Evolutionary conservation across 75 land plant species (phyloP).

Genomic region (Pinus albicaulis): DNA sequence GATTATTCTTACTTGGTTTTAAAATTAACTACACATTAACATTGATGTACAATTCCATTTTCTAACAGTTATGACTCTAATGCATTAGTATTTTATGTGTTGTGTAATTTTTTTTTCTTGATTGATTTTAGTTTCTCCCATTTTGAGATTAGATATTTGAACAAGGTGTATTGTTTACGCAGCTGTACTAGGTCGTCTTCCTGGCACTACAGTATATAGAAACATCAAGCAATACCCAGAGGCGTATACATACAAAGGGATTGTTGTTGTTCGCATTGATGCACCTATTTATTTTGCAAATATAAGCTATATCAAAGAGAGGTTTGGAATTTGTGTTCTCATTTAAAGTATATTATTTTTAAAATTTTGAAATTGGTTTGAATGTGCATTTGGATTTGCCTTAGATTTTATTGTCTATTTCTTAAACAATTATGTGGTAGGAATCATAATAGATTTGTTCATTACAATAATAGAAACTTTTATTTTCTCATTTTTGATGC

Average conservation of each 20-base stretch:
- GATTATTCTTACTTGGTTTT: too few species aligned
- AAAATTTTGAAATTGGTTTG: background rate
- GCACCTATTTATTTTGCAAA: constrained; percentile 99
- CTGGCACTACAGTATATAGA: constrained; percentile 95
- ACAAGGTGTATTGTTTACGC: constrained; percentile 18
- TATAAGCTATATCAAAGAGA: constrained; percentile 90
- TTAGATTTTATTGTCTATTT: background rate
- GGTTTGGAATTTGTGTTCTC: constrained; percentile 29
- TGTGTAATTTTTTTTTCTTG: background rate
- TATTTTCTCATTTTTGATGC: background rate
- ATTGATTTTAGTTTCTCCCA: background rate
- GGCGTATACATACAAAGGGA: constrained; percentile 93
- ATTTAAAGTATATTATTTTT: background rate
- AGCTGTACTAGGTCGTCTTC: constrained; percentile 95
- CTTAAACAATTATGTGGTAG: background rate
- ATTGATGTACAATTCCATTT: too few species aligned
- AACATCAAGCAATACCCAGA: constrained; percentile 92
- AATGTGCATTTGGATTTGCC: background rate
- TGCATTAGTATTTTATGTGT: background rate
- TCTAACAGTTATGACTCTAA: background rate
- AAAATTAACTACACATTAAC: too few species aligned
- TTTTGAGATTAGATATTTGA: background rate
- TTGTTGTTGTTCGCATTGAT: constrained; percentile 91
- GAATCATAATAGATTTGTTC: background rate
- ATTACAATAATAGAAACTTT: background rate